Evolutionary conservation across 2,329 filamentous ascomycete species (phyloP).

Genomic region (Stenocarpella maydis): DNA sequence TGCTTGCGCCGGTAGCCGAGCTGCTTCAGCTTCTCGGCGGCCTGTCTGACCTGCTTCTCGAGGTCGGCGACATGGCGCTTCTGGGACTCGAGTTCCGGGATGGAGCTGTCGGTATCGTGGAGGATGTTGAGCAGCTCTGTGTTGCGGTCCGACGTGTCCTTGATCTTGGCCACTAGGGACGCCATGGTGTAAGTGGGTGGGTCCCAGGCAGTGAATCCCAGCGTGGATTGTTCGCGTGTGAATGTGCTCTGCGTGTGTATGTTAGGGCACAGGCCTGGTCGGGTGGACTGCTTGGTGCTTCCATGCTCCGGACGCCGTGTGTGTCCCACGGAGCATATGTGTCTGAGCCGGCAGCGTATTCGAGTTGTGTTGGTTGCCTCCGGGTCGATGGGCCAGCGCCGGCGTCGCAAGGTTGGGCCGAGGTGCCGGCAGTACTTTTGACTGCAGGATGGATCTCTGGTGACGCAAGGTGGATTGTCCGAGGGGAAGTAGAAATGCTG

Average conservation of each 20-base stretch:
- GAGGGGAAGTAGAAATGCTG: no score
- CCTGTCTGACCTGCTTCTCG: conserved; percentile 48
- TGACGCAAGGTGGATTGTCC: conserved; percentile 8
- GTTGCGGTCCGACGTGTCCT: conserved; percentile 50
- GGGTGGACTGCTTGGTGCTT: no score
- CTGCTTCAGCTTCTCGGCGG: conserved; percentile 48
- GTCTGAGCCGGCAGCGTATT: background rate
- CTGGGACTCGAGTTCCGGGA: conserved; percentile 55
- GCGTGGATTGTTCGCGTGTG: background rate
- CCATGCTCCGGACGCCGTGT: background rate
- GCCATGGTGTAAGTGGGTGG: conserved; percentile 39
- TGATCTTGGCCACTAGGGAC: conserved; percentile 48
- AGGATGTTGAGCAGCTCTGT: conserved; percentile 55
- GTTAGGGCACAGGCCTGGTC: background rate
- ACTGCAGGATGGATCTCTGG: background rate
- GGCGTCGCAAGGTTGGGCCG: background rate
- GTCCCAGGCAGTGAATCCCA: background rate
- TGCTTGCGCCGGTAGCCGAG: conserved; percentile 52
- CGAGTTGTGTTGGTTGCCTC: background rate
- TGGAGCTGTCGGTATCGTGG: conserved; percentile 58
- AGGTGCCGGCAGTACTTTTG: background rate
- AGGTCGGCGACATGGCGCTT: conserved; percentile 55
- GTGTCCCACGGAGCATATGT: background rate
- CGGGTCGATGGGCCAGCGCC: no score
- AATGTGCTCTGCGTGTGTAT: background rate